Percentiles rank a stretch among this genome's conserved stretches.
Evolutionary conservation across 495 filamentous ascomycete species (phyloP).

Genomic region (Daldinia grandis): DNA sequence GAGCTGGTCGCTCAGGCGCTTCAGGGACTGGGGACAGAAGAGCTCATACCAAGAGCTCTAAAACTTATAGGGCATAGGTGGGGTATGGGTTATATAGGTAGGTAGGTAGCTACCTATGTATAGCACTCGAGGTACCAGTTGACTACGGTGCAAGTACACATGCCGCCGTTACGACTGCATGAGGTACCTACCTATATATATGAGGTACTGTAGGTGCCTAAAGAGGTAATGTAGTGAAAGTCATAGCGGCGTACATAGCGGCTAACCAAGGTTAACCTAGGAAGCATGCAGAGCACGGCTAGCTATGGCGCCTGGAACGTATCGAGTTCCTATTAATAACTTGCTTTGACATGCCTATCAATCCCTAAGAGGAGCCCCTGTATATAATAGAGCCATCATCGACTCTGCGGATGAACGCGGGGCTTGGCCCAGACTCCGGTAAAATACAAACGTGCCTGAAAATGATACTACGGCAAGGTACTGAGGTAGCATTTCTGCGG

Average conservation of each 20-base stretch:
- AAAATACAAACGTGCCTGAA: conserved; percentile 23
- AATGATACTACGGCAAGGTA: not conserved
- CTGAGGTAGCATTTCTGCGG: conserved; percentile 30
- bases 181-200: not conserved
- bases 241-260: conserved; percentile 1
- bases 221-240: not conserved
- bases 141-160: not conserved
- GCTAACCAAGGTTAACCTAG: conserved; percentile 31
- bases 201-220: not conserved
- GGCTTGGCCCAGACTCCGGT: conserved; percentile 18
- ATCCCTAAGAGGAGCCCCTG: not conserved
- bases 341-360: conserved; percentile 21
- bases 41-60: conserved; percentile 13
- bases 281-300: conserved; percentile 23
- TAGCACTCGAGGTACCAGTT: not conserved
- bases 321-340: conserved; percentile 29
- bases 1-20: not conserved
- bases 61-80: conserved; percentile 18
- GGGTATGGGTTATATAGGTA: conserved; percentile 13
- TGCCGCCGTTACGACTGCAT: not conserved
- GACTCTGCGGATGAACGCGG: conserved; percentile 26
- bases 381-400: conserved; percentile 11
- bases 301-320: conserved; percentile 19
- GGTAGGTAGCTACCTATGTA: too few species aligned
- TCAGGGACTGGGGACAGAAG: conserved; percentile 4